Percentiles rank a stretch among this genome's conserved stretches.
These are phyloP conservation scores for Hanseniaspora lindneri DNA, from an alignment of 805 yeast species.

Conservation along the genomic window DNA sequence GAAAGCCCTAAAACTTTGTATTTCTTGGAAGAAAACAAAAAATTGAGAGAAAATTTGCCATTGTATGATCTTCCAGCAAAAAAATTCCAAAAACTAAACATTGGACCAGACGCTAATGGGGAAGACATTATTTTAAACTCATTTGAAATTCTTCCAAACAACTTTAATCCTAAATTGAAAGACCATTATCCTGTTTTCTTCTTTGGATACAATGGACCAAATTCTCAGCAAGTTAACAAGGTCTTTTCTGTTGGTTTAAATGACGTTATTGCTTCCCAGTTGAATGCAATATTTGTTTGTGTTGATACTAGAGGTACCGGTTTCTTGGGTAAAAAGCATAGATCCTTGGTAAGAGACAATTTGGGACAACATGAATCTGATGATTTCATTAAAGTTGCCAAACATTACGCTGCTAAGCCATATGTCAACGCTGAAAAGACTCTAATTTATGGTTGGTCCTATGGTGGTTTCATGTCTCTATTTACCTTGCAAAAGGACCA, in stretches of 20 bases:
- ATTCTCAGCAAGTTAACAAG: slow-evolving; percentile 69
- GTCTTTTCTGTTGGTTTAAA: slow-evolving; percentile 54
- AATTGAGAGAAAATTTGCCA: slow-evolving; percentile 31
- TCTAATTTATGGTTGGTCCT: slow-evolving; percentile 97
- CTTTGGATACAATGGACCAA: slow-evolving; percentile 92
- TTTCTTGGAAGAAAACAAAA: slow-evolving; percentile 32
- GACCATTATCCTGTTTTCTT: slow-evolving; percentile 75
- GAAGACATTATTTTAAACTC: slow-evolving; percentile 45
- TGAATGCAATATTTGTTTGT: slow-evolving; percentile 77
- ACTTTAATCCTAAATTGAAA: slow-evolving; percentile 41
- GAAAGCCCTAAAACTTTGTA: slow-evolving; percentile 26
- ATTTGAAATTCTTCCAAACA: slow-evolving; percentile 65
- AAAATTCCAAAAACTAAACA: slow-evolving; percentile 40
- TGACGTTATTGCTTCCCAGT: slow-evolving; percentile 61
- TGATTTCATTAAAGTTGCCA: slow-evolving; percentile 83
- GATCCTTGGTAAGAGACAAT: slow-evolving; percentile 67
- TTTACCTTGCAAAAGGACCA: slow-evolving; percentile 76
- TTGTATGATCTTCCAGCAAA: slow-evolving; percentile 48
- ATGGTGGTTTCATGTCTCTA: slow-evolving; percentile 88
- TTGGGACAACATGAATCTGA: slow-evolving; percentile 71
- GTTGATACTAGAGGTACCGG: slow-evolving; percentile 98
- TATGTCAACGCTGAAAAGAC: slow-evolving; percentile 59
- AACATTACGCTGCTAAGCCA: slow-evolving; percentile 45
- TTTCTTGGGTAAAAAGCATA: slow-evolving; percentile 63
- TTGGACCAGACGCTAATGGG: slow-evolving; percentile 40